Evolutionary conservation across 2,329 filamentous ascomycete genomes (phyloP).

Genomic region (Colletotrichum tabaci): DNA sequence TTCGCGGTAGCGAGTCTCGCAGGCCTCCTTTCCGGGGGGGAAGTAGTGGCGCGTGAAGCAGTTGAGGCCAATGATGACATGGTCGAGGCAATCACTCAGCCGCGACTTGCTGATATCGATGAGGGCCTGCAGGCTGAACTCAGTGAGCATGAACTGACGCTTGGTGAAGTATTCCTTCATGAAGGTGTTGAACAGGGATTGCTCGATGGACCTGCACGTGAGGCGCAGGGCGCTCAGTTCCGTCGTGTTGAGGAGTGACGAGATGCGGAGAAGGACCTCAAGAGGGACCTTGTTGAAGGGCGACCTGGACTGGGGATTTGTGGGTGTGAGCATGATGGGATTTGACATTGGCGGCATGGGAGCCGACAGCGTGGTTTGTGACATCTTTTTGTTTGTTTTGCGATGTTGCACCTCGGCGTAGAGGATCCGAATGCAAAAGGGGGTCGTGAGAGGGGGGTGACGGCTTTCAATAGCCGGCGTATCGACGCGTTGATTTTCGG

Average conservation of each 20-base stretch:
- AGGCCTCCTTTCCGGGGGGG: constrained; percentile 31
- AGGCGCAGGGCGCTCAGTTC: constrained; percentile 70
- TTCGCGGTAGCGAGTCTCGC: constrained; percentile 40
- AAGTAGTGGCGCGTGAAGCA: constrained; percentile 42
- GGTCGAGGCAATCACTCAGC: constrained; percentile 56
- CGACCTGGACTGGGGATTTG: constrained; percentile 5
- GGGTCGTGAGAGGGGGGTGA: not conserved
- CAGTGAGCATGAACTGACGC: constrained; percentile 76
- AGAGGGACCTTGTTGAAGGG: constrained; percentile 62
- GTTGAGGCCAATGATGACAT: constrained; percentile 66
- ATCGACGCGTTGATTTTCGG: not conserved
- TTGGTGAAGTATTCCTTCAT: constrained; percentile 75
- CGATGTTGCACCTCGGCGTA: not conserved
- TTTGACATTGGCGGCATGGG: not conserved
- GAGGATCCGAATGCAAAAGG: not conserved
- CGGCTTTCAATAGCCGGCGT: not conserved
- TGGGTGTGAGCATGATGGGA: not conserved
- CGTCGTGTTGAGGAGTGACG: constrained; percentile 65
- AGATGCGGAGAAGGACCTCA: constrained; percentile 72
- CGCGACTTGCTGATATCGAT: constrained; percentile 66
- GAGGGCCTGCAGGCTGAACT: constrained; percentile 69
- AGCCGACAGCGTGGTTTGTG: constrained; percentile 16
- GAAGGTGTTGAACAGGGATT: constrained; percentile 68
- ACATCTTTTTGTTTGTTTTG: constrained; percentile 3
- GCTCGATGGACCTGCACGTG: constrained; percentile 69